Evolutionary conservation across 2,329 filamentous ascomycete genomes (phyloP).

Genomic region (Sclerotinia sclerotiorum): DNA sequence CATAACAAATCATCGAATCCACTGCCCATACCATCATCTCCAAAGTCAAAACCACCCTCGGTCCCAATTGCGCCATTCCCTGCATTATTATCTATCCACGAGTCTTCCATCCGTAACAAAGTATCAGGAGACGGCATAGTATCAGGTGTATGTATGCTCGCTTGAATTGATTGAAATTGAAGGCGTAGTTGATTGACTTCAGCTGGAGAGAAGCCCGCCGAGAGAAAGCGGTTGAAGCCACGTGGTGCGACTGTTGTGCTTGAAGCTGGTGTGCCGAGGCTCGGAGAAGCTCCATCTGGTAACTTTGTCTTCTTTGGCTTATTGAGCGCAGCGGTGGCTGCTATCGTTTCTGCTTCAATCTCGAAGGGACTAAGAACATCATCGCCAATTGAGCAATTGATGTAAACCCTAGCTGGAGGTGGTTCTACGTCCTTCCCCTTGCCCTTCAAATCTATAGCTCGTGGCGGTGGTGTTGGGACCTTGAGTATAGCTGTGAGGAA

Average conservation of each 20-base stretch:
- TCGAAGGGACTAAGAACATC: conserved; percentile 68
- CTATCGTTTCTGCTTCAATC: conserved; percentile 62
- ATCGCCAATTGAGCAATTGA: conserved; percentile 90
- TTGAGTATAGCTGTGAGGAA: conserved; percentile 69
- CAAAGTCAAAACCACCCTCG: conserved; percentile 42
- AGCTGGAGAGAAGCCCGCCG: conserved; percentile 75
- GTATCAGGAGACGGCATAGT: conserved; percentile 79
- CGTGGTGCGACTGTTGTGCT: conserved; percentile 57
- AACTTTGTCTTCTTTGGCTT: conserved; percentile 28
- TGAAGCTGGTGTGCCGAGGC: conserved; percentile 25
- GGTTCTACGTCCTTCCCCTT: conserved; percentile 68
- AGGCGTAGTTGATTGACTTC: conserved; percentile 84
- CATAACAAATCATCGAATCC: conserved; percentile 81
- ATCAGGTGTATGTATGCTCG: conserved; percentile 79
- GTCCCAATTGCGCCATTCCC: conserved; percentile 43
- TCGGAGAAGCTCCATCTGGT: conserved; percentile 18
- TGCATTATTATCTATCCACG: conserved; percentile 77
- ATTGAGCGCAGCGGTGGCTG: conserved; percentile 31
- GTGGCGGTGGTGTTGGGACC: conserved; percentile 53
- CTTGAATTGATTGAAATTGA: conserved; percentile 85
- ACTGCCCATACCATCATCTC: conserved; percentile 42
- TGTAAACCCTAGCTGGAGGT: conserved; percentile 64
- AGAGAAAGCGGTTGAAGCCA: conserved; percentile 84
- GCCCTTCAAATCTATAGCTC: conserved; percentile 46
- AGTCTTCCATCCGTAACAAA: conserved; percentile 77